Evolutionary conservation across 2,329 filamentous ascomycete genomes (phyloP), one percentile per base, ranked within the genome.

Genomic region (Thelonectria olida): DNA sequence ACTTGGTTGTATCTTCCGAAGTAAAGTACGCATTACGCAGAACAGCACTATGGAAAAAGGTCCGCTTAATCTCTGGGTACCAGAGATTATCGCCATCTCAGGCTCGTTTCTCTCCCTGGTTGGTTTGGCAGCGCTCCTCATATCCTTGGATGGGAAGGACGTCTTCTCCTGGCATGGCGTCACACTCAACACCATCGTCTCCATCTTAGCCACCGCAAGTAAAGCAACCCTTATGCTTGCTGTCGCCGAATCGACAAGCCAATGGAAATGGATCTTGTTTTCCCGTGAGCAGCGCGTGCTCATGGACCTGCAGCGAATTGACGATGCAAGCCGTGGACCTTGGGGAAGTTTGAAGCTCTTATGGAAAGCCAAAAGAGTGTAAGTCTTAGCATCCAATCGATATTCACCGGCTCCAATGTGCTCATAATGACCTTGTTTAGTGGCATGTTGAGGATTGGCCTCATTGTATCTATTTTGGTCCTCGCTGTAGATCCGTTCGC

Each of bases 211-310:
- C 1, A 22, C 63, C 2, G 28, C 54, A 1, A 61, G 48, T 8
- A 68, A 69, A 25, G 58, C 67, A 1, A 51, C 34, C 1, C 50
- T 67, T 1, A 48, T 51, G 5, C 60, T 42, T 7, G 51, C 62
- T 1, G 28, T 61, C 6, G 61, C 63, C 8, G 60, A 61, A n/a
- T 64, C 61, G 39, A 62, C 67, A 34, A 58, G 55, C 2, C 65
- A 68, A 41, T 66, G 63, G 65, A 69, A 69, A 19, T 69, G 65
- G 67, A 63, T 67, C 8, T 22, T 67, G 10, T 68, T 68, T 17
- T 28, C 45, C 3, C 15, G 44, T 7, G 20, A 42, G 7, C 34
- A 39, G 2, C 51, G 63, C 10, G 34, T 39, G n/a, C 54, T 67
- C 25, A 58, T 66, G n/a, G 65, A 69, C 28, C 66, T 69, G 54